These are phyloP conservation scores for Rhododendron williamsianum DNA, from an alignment of 148 eudicot genomes.

Conservation along the genomic window DNA sequence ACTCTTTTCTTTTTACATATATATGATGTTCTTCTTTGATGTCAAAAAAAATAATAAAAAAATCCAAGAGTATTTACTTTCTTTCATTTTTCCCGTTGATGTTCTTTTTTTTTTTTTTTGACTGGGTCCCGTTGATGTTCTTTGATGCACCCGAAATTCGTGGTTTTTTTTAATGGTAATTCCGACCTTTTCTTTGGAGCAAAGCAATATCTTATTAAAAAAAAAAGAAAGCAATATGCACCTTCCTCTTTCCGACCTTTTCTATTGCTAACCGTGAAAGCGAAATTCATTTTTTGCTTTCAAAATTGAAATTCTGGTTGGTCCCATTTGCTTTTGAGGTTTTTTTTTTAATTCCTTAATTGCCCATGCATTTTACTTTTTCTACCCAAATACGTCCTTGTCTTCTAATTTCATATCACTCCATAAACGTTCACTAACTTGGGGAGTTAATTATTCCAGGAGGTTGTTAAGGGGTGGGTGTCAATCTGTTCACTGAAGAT, in stretches of 20 bases:
- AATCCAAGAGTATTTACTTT: neutral
- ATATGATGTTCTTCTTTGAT: too few relatives aligned
- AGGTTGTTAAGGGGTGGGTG: neutral
- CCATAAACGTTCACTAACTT: neutral
- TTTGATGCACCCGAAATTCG: neutral
- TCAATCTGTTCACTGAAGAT: neutral
- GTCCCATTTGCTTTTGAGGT: neutral
- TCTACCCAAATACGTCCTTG: neutral
- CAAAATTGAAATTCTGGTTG: neutral
- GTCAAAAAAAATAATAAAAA: too few relatives aligned
- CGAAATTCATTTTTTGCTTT: conserved; percentile 9
- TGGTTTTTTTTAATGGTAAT: neutral
- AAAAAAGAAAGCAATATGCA: neutral
- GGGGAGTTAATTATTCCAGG: neutral
- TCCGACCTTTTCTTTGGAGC: neutral
- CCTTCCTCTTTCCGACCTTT: neutral
- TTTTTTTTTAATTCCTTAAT: neutral
- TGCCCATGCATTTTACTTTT: neutral
- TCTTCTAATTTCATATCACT: neutral
- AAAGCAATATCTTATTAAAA: neutral
- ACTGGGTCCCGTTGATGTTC: neutral
- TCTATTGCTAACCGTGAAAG: neutral
- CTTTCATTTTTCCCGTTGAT: neutral
- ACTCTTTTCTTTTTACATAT: too few relatives aligned
- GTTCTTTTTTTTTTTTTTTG: too few relatives aligned